Evolutionary conservation across 768 basidiomycete species (phyloP).

Genomic region (Chiua virens): DNA sequence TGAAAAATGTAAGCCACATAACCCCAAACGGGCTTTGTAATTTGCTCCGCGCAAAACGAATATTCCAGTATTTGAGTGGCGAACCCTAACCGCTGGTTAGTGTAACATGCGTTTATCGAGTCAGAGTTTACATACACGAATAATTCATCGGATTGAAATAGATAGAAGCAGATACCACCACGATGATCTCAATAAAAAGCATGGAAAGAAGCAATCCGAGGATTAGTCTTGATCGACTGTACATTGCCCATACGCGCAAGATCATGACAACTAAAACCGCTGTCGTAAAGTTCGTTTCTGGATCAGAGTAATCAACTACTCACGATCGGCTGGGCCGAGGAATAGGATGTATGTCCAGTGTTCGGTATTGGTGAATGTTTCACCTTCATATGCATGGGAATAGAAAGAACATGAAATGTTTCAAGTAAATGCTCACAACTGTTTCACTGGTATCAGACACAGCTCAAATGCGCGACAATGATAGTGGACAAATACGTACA

Average conservation of each 20-base stretch:
- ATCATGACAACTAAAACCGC: not conserved
- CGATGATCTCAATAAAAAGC: not conserved
- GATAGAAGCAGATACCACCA: not conserved
- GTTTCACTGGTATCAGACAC: not conserved
- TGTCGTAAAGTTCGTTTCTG: not conserved
- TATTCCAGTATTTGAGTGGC: no score
- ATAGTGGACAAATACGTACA: not conserved
- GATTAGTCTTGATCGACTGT: slow-evolving; percentile 8
- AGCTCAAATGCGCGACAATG: no score
- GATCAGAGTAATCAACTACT: not conserved
- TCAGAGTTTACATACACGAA: no score
- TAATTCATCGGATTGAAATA: not conserved
- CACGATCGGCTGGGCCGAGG: slow-evolving; percentile 5
- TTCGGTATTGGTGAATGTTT: not conserved
- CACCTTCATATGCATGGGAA: not conserved
- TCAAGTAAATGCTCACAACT: not conserved
- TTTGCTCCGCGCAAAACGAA: no score
- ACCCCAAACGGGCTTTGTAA: no score
- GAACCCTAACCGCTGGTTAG: no score
- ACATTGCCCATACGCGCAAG: slow-evolving; percentile 12
- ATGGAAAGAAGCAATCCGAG: not conserved
- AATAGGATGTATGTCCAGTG: not conserved
- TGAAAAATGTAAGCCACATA: no score
- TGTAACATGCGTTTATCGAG: no score
- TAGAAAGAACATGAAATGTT: not conserved